Evolutionary conservation across 805 yeast genomes (phyloP).

Genomic region (Cyberlindnera samutprakarnensis): DNA sequence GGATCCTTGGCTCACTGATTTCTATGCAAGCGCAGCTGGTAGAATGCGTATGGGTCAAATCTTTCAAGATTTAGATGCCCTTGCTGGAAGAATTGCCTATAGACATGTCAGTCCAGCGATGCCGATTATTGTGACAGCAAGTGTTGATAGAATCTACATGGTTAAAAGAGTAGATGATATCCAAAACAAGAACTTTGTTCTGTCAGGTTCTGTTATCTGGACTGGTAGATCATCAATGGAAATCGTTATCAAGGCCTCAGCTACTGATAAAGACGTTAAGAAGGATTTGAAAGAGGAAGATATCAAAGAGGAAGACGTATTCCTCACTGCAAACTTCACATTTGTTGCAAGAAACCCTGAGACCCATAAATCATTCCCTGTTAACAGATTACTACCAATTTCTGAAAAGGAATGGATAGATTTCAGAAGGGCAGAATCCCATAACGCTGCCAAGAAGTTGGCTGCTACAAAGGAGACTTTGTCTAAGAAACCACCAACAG

Average conservation of each 20-base stretch:
- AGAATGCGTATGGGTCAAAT: constrained; percentile 86
- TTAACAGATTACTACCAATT: constrained; percentile 71
- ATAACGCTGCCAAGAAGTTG: constrained; percentile 78
- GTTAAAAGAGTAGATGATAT: constrained; percentile 78
- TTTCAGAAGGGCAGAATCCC: constrained; percentile 82
- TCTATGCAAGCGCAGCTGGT: constrained; percentile 87
- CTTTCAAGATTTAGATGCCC: constrained; percentile 88
- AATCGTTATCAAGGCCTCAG: constrained; percentile 82
- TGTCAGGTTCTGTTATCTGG: constrained; percentile 92
- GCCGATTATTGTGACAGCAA: constrained; percentile 93
- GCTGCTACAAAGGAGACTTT: constrained; percentile 60
- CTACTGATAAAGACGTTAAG: constrained; percentile 53
- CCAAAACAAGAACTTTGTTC: constrained; percentile 61
- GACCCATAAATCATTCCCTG: constrained; percentile 84
- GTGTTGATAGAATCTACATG: constrained; percentile 87
- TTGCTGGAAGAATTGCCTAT: constrained; percentile 91
- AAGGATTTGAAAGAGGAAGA: constrained; percentile 44
- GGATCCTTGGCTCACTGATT: constrained; percentile 75
- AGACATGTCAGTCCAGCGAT: constrained; percentile 92
- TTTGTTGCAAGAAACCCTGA: constrained; percentile 93
- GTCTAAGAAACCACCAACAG: constrained; percentile 63
- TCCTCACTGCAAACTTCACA: constrained; percentile 85
- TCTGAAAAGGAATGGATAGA: constrained; percentile 74
- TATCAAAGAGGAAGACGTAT: constrained; percentile 59
- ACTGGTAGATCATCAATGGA: constrained; percentile 96